phyloP scores from a whole-genome alignment of 2,329 filamentous ascomycete genomes.

The Paecilomyces fulvus region DNA sequence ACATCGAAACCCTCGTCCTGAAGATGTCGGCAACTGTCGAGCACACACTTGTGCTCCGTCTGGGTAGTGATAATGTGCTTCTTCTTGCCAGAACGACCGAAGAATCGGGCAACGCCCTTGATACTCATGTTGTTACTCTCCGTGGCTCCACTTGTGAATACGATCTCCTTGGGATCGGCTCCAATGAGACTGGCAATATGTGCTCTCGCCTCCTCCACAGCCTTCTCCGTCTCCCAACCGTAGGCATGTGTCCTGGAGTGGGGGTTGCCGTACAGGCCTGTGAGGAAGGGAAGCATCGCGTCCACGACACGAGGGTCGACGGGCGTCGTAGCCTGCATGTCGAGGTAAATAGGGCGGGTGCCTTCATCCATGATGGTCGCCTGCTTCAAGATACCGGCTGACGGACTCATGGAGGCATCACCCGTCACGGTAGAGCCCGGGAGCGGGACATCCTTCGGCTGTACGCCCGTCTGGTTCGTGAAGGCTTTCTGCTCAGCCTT shows the following conservation, averaged over 20 bases:
- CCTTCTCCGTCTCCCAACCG: slow-evolving; percentile 96
- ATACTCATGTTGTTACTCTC: slow-evolving; percentile 99
- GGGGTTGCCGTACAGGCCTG: slow-evolving; percentile 90
- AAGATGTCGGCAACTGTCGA: slow-evolving; percentile 93
- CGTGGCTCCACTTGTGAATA: slow-evolving; percentile 95
- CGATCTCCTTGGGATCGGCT: slow-evolving; percentile 94
- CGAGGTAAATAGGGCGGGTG: slow-evolving; percentile 88
- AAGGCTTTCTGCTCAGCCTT: slow-evolving; percentile 80
- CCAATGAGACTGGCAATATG: slow-evolving; percentile 83
- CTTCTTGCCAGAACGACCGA: slow-evolving; percentile 88
- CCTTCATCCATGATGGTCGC: slow-evolving; percentile 90
- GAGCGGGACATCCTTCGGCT: slow-evolving; percentile 50
- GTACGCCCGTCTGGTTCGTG: slow-evolving; percentile 47
- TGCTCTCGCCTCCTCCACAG: slow-evolving; percentile 75
- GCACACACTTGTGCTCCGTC: slow-evolving; percentile 97
- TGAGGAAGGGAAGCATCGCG: slow-evolving; percentile 91
- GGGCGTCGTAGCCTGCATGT: slow-evolving; percentile 96
- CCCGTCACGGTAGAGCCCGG: slow-evolving; percentile 50
- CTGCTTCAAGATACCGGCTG: slow-evolving; percentile 76
- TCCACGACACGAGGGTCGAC: slow-evolving; percentile 91
- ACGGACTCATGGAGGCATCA: slow-evolving; percentile 69
- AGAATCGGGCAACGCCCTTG: slow-evolving; percentile 95
- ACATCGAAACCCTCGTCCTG: slow-evolving; percentile 95
- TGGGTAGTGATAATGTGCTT: slow-evolving; percentile 96
- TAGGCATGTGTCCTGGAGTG: slow-evolving; percentile 97